These are phyloP conservation scores for Inga leiocalycina DNA, from an alignment of 306 rosid species.

Conservation along the genomic window DNA sequence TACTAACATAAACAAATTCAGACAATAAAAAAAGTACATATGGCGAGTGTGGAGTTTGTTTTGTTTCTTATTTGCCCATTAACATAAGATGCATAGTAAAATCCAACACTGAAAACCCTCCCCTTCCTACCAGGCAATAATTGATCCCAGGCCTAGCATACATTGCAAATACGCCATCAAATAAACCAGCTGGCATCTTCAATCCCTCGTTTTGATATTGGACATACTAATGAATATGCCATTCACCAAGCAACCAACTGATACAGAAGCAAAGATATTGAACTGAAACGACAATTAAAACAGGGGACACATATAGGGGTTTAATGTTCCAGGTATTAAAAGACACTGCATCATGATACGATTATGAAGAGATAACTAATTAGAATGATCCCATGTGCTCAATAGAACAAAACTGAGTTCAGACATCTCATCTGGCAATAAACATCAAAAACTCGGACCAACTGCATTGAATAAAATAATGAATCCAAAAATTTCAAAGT, in stretches of 20 bases:
- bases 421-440: neutral
- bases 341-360: neutral
- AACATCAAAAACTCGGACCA: neutral
- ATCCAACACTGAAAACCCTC: neutral
- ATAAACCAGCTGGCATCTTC: neutral
- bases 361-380: neutral
- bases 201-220: neutral
- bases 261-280: neutral
- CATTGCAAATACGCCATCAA: neutral
- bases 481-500: neutral
- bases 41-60: neutral
- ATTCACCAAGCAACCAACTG: neutral
- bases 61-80: slow-evolving; percentile 2
- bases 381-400: neutral
- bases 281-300: neutral
- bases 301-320: neutral
- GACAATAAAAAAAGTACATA: neutral
- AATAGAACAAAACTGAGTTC: neutral
- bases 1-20: neutral
- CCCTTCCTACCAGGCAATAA: neutral
- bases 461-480: neutral
- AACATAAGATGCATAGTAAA: neutral
- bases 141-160: neutral
- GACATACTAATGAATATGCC: neutral
- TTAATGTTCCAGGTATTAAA: neutral